These are phyloP conservation scores for Talaromyces proteolyticus DNA, from an alignment of 495 filamentous ascomycete genomes.

Conservation along the genomic window DNA sequence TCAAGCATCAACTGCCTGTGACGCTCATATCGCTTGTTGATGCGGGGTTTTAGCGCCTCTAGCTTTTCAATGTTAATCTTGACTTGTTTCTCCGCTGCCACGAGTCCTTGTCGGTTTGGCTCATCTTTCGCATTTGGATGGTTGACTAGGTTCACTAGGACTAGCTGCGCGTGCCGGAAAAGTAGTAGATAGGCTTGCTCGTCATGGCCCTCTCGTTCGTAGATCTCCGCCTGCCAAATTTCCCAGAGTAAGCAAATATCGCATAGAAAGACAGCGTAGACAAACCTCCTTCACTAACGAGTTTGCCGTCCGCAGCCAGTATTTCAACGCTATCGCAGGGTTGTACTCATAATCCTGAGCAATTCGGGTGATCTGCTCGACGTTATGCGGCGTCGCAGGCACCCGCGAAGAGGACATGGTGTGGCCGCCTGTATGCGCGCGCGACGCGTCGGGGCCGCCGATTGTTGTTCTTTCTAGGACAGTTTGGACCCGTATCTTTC, in stretches of 20 bases:
- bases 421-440: neutral
- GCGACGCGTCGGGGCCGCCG: neutral
- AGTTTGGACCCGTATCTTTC: neutral
- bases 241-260: constrained; percentile 6
- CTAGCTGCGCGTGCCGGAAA: constrained; percentile 71
- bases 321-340: constrained; percentile 60
- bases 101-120: constrained; percentile 39
- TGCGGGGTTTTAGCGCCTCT: constrained; percentile 59
- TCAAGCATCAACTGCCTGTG: constrained; percentile 50
- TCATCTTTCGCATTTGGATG: constrained; percentile 53
- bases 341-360: constrained; percentile 79
- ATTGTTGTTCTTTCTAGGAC: neutral
- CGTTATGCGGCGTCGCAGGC: constrained; percentile 50
- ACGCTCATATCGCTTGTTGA: constrained; percentile 58
- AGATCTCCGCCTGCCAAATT: constrained; percentile 58
- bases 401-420: constrained; percentile 12
- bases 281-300: constrained; percentile 73
- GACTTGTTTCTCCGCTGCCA: constrained; percentile 48
- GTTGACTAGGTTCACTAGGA: constrained; percentile 51
- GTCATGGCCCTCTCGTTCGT: constrained; percentile 78
- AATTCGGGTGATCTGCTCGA: constrained; percentile 63
- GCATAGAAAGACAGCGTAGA: constrained; percentile 3
- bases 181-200: constrained; percentile 83
- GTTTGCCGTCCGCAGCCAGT: constrained; percentile 78
- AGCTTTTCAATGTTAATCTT: constrained; percentile 48